These are phyloP conservation scores for Gossypium longicalyx DNA, from an alignment of 345 rosid species.

Conservation along the genomic window DNA sequence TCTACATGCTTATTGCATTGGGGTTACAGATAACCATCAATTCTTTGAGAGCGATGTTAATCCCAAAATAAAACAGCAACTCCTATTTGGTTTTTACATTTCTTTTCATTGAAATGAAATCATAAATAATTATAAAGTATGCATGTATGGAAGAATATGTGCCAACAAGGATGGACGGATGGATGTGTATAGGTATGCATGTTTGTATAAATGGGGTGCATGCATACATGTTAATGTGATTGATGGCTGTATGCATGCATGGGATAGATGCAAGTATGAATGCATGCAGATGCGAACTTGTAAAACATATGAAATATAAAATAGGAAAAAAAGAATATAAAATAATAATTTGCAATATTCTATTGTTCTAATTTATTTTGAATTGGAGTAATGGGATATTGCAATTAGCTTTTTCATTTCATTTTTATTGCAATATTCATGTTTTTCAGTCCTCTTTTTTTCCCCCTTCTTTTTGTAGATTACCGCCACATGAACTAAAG, in stretches of 20 bases:
- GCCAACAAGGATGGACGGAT: neutral
- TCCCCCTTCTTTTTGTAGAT: no score
- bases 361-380: slow-evolving; percentile 4
- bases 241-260: neutral
- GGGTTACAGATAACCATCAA: neutral
- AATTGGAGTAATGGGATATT: neutral
- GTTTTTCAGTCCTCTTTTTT: neutral
- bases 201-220: neutral
- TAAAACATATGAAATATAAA: neutral
- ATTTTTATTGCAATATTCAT: neutral
- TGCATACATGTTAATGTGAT: neutral
- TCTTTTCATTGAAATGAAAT: neutral
- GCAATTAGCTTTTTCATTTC: neutral
- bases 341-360: neutral
- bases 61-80: neutral
- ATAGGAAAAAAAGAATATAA: neutral
- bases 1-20: neutral
- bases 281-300: neutral
- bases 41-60: neutral
- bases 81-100: neutral
- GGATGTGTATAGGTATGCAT: neutral
- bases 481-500: neutral
- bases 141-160: neutral
- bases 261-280: neutral
- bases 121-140: neutral